A percentile compares a stretch with the other conserved stretches of the same genome.
These are phyloP conservation scores for Globisporangium nodosum DNA, from an alignment of 352 stramenopile species.

Conservation along the genomic window DNA sequence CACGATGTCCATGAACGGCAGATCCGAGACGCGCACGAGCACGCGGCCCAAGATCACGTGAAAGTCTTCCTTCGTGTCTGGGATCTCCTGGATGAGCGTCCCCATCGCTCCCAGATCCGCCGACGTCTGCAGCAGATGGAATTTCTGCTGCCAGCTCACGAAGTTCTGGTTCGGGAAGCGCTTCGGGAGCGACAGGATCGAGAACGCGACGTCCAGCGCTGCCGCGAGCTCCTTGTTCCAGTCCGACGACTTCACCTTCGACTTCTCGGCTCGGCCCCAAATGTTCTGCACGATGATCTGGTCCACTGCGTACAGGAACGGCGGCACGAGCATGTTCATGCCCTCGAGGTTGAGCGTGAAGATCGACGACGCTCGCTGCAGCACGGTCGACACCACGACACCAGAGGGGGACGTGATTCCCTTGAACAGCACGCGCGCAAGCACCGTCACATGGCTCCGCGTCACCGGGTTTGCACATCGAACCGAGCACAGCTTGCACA, in stretches of 20 bases:
- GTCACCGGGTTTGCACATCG: constrained; percentile 59
- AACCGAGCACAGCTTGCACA: constrained; percentile 75
- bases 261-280: constrained; percentile 59
- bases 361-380: constrained; percentile 65
- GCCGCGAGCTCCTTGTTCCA: constrained; percentile 82
- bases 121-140: constrained; percentile 17
- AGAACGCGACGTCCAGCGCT: constrained; percentile 71
- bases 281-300: constrained; percentile 82
- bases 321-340: constrained; percentile 71
- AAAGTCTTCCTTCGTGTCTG: constrained; percentile 60
- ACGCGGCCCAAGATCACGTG: constrained; percentile 69
- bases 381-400: constrained; percentile 73
- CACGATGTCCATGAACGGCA: constrained; percentile 71
- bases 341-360: constrained; percentile 79
- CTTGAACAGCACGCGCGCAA: constrained; percentile 67
- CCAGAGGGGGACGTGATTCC: constrained; percentile 69
- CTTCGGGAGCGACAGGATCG: constrained; percentile 64
- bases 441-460: constrained; percentile 51
- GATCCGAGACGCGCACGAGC: constrained; percentile 63
- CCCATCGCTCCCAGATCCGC: constrained; percentile 25
- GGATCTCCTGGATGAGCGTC: constrained; percentile 58
- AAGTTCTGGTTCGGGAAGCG: constrained; percentile 72
- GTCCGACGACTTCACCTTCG: constrained; percentile 63
- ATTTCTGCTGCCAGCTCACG: constrained; percentile 74
- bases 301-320: constrained; percentile 78